These are phyloP conservation scores for Talaromyces piceae DNA, from an alignment of 2,329 filamentous ascomycete species.

Conservation along the genomic window DNA sequence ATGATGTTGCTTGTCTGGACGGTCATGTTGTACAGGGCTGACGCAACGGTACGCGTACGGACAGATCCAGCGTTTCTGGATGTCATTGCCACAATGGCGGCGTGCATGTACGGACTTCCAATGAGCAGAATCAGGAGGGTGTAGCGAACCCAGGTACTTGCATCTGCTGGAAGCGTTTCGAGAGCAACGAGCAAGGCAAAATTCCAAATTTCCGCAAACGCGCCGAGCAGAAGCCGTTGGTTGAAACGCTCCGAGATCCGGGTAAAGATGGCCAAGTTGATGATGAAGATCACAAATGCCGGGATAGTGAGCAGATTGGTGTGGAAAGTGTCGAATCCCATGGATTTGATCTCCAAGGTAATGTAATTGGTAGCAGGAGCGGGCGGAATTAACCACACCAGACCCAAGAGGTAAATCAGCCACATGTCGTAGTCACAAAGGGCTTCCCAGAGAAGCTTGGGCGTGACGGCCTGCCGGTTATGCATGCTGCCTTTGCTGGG, in stretches of 20 bases:
- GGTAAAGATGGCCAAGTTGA: conserved; percentile 49
- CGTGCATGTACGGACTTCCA: conserved; percentile 53
- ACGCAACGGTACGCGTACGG: conserved; percentile 36
- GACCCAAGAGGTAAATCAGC: conserved; percentile 46
- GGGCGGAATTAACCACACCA: conserved; percentile 37
- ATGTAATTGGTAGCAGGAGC: conserved; percentile 31
- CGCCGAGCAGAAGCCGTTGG: conserved; percentile 47
- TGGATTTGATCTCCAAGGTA: conserved; percentile 39
- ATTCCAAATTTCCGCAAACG: conserved; percentile 47
- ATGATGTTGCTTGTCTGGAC: conserved; percentile 39
- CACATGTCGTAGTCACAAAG: conserved; percentile 52
- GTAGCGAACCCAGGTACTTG: conserved; percentile 47
- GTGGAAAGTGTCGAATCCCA: conserved; percentile 53
- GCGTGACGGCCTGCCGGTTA: conserved; percentile 48
- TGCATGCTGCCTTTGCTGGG: conserved; percentile 55
- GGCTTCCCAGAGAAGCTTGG: conserved; percentile 43
- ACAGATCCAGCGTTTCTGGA: conserved; percentile 38
- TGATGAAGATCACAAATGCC: conserved; percentile 49
- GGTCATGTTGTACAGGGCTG: conserved; percentile 41
- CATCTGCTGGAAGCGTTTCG: conserved; percentile 40
- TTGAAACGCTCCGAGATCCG: conserved; percentile 50
- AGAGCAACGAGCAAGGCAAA: conserved; percentile 47
- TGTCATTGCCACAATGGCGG: conserved; percentile 43
- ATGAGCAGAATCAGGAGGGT: conserved; percentile 46
- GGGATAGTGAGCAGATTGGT: conserved; percentile 59